These are phyloP conservation scores for Oehlia diaphana DNA, from an alignment of 192 early-diverging fungal genomes.

Conservation along the genomic window DNA sequence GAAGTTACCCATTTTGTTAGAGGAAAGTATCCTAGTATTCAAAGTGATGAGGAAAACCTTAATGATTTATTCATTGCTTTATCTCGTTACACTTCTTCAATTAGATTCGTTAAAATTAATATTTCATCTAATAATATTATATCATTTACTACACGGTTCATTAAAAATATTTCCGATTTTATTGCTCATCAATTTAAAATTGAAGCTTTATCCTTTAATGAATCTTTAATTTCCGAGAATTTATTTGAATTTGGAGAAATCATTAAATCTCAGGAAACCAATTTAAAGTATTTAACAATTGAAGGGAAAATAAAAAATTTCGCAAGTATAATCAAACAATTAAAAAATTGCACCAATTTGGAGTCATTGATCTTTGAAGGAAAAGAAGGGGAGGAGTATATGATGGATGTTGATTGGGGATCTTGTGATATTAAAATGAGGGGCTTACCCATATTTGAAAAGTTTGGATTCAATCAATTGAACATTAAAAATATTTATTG, in stretches of 20 bases:
- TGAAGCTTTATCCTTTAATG: not conserved
- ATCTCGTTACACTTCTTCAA: not conserved
- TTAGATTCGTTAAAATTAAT: not conserved
- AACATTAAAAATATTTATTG: not conserved
- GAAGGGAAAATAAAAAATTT: not conserved
- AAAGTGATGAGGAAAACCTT: not conserved
- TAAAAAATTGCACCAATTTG: not conserved
- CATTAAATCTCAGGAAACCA: not conserved
- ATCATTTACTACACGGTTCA: not conserved
- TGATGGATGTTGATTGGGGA: too few relatives aligned
- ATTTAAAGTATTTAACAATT: not conserved
- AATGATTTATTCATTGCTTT: not conserved
- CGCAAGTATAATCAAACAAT: not conserved
- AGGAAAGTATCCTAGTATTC: not conserved
- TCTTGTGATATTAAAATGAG: not conserved
- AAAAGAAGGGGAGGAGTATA: not conserved
- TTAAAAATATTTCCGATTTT: not conserved
- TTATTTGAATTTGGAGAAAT: not conserved
- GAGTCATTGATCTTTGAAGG: not conserved
- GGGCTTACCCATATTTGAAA: not conserved
- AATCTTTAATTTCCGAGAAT: not conserved
- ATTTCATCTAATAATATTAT: not conserved
- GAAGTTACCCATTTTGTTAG: not conserved
- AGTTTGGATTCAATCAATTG: not conserved
- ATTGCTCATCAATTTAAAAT: not conserved